phyloP scores from a whole-genome alignment of 2,329 filamentous ascomycete species.

The Paecilomyces formosus region DNA sequence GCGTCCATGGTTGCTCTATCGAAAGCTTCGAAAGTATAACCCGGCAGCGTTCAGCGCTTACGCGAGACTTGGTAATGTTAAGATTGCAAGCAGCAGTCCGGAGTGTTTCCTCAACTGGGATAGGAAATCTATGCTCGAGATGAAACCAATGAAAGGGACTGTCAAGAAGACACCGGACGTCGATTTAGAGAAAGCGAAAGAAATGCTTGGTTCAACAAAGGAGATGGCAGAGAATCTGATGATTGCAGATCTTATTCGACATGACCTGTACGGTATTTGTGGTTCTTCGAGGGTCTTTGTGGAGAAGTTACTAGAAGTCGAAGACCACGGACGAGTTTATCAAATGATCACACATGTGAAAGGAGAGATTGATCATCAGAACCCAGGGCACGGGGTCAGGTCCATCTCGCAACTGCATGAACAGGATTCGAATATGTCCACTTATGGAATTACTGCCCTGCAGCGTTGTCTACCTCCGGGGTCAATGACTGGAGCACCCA shows the following conservation, averaged over 20 bases:
- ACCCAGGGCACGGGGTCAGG: constrained; percentile 22
- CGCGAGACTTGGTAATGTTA: constrained; percentile 60
- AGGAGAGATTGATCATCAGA: constrained; percentile 41
- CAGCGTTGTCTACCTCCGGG: constrained; percentile 75
- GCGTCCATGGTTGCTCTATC: constrained; percentile 64
- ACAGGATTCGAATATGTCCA: constrained; percentile 25
- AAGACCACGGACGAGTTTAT: constrained; percentile 85
- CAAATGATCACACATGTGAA: constrained; percentile 87
- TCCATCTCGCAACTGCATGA: constrained; percentile 18
- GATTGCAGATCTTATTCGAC: constrained; percentile 95
- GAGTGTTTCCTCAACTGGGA: constrained; percentile 78
- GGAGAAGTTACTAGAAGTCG: constrained; percentile 72
- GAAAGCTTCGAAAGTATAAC: constrained; percentile 60
- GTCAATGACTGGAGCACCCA: constrained; percentile 94
- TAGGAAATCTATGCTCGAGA: constrained; percentile 42
- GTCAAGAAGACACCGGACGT: constrained; percentile 67
- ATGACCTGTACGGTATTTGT: constrained; percentile 82
- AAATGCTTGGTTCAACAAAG: constrained; percentile 70
- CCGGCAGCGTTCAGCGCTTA: constrained; percentile 83
- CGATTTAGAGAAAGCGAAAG: constrained; percentile 64
- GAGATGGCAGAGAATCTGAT: constrained; percentile 95
- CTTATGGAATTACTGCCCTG: constrained; percentile 63
- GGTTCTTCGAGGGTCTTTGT: constrained; percentile 67
- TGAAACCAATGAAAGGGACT: constrained; percentile 94
- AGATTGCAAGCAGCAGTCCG: constrained; percentile 75